Evolutionary conservation across 331 rosid species (phyloP), one percentile per base, ranked within the genome.

Genomic region (Erythrophleum ivorense): DNA sequence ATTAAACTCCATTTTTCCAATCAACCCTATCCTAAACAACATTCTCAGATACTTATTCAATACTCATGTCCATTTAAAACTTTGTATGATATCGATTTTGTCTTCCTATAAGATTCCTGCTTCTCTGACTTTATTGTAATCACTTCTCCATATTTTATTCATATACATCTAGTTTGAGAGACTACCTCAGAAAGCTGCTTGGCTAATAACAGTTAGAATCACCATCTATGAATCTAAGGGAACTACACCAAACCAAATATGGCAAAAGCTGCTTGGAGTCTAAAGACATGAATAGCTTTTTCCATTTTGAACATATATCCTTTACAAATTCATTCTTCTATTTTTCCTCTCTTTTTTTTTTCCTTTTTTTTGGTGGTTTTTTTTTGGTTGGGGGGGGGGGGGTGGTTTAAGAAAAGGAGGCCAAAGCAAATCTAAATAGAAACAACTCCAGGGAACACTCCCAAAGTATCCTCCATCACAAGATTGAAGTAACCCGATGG

Each of bases 271-370:
- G 8, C 53, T 3, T 19, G 4, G 53, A 40, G 31, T 66, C 33
- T 8, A 16, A 46, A 31, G 52, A 66, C 18, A n/a, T 67, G 46
- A 40, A 38, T 19, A 15, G 9, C 9, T 65, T 65, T 31, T 40
- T 77, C 36, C 75, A 60, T 31, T n/a, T 24, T 8, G 80, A 55
- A 55, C 38, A 63, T 73, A 63, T n/a, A 54, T 14, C 40, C 63
- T 34, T 75, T 13, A 43, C 59, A 57, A 49, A 76, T 21, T 10
- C 48, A 34, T n/a, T 16, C 21, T n/a, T 41, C 50, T 36, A n/a
- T 73, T 59, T 73, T 36, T 65, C 41, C 9, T 60, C n/a, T 29
- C 8, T 31, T 60, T 9, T 36, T 4, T 36, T 36, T 36, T 36
- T 24, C 1, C 29, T 24, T 24, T 1, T 24, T 24, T 24, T 24